Conservation (phyloP, 192 early-diverging fungal species). For the Gaertneriomyces sp. region DNA sequence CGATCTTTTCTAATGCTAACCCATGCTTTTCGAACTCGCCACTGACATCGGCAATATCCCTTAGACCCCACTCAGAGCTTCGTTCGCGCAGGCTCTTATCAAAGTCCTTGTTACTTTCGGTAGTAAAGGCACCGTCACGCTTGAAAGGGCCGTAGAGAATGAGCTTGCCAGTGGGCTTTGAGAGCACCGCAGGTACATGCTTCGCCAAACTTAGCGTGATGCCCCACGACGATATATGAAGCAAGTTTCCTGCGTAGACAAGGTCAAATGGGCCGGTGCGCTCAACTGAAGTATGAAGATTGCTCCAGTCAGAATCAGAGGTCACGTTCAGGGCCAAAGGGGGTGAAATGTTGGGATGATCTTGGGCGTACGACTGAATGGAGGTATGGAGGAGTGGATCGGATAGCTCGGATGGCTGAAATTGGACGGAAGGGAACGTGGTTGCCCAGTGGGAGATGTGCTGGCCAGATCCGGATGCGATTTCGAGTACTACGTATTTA, state of each 20-base stretch:
- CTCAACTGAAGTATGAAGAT: background rate
- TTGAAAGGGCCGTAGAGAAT: constrained; percentile 36
- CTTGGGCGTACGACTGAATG: constrained; percentile 11
- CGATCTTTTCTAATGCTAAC: constrained; percentile 13
- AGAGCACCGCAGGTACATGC: constrained; percentile 14
- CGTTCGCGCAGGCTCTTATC: constrained; percentile 21
- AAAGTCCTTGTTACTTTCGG: constrained; percentile 31
- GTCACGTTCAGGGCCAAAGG: constrained; percentile 13
- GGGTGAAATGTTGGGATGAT: constrained; percentile 12
- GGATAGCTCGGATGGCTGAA: constrained; percentile 26
- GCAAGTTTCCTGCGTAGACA: constrained; percentile 24
- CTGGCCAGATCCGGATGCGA: constrained; percentile 36
- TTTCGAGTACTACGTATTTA: constrained; percentile 13
- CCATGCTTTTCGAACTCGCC: constrained; percentile 21
- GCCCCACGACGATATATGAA: constrained; percentile 35
- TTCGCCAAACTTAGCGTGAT: constrained; percentile 21
- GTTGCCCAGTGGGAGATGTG: constrained; percentile 25
- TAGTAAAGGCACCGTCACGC: constrained; percentile 29
- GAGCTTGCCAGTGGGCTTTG: constrained; percentile 1
- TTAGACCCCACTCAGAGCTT: constrained; percentile 30
- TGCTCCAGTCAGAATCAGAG: constrained; percentile 5
- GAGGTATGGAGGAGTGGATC: constrained; percentile 14
- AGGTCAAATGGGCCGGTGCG: constrained; percentile 21
- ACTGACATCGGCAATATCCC: constrained; percentile 30
- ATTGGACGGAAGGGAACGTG: constrained; percentile 16